These are phyloP conservation scores for Aspergillus calidoustus DNA, from an alignment of 2,329 filamentous ascomycete genomes.

Conservation along the genomic window DNA sequence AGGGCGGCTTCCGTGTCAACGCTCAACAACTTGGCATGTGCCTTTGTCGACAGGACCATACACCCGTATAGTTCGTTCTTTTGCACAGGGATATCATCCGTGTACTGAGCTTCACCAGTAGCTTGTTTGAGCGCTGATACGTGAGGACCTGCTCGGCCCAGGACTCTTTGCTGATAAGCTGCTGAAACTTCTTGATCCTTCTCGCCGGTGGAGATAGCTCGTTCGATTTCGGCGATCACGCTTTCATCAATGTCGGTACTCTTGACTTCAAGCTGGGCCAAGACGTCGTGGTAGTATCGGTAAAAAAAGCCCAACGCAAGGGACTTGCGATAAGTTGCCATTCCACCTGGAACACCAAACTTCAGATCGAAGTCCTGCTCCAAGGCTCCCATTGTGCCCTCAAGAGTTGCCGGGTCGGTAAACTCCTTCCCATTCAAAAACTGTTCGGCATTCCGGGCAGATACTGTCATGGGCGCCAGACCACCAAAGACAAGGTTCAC, in stretches of 20 bases:
- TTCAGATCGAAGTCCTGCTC: slow-evolving; percentile 85
- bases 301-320: slow-evolving; percentile 95
- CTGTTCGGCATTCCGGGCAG: slow-evolving; percentile 75
- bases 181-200: slow-evolving; percentile 76
- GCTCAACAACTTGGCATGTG: slow-evolving; percentile 80
- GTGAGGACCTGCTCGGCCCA: slow-evolving; percentile 86
- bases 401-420: slow-evolving; percentile 79
- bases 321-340: slow-evolving; percentile 94
- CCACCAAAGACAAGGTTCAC: slow-evolving; percentile 88
- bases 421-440: slow-evolving; percentile 79
- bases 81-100: slow-evolving; percentile 86
- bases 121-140: slow-evolving; percentile 91
- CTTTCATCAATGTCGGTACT: slow-evolving; percentile 67
- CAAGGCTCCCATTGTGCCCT: slow-evolving; percentile 88
- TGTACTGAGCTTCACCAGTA: slow-evolving; percentile 93
- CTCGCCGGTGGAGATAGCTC: slow-evolving; percentile 77
- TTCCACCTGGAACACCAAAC: slow-evolving; percentile 92
- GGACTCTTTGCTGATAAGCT: slow-evolving; percentile 78
- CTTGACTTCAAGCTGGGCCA: slow-evolving; percentile 60
- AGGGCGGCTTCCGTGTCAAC: slow-evolving; percentile 77
- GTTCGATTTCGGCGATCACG: slow-evolving; percentile 81
- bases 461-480: slow-evolving; percentile 91
- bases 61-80: slow-evolving; percentile 89
- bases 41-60: slow-evolving; percentile 83
- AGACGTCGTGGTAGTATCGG: slow-evolving; percentile 89